Base-by-base conservation (phyloP, 257 asterid species). In the Catharanthus roseus region DNA sequence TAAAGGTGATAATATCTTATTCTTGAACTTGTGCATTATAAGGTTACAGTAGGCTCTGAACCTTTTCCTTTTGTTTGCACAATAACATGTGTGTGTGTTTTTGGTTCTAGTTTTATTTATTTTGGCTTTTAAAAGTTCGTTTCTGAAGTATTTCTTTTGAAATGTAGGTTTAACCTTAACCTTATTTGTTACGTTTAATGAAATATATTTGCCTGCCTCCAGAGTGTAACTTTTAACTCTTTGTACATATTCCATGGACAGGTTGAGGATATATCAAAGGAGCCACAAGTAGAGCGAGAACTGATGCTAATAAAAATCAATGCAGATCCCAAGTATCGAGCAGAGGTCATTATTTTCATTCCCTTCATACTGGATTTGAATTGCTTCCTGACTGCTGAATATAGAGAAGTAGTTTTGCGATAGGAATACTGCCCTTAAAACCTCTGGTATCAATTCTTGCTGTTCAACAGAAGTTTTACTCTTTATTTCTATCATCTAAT, bases 211-310 rank as follows among this genome's bases (percentile, higher is more conserved):
- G 6, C 33, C 18, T 67, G 23, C 61, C 9, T 51, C 65, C 44
- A 11, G 23, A 68, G 15, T 3, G 16, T 36, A 57, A 56, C 31
- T 15, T 77, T 12, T 71, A 71, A 38, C 60, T 70, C 23, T 49
- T 47, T 56, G 44, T 34, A 36, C 31, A 54, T 75, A 76, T 71
- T 66, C 78, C 42, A 75, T 44, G 68, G 42, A 24, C 88, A 91
- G 97, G 99, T 93, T 70, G 96, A 79, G 71, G 97, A 93, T 79
- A 82, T 93, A 63, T 93, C 99, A 1, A 88, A 83, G 82, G 97
- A 86, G 77, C 95, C 99, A 26, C 99, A 91, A 79, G 99, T 93
- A 70, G 99, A 93, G 82, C 91, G 99, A 15, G 99, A 93, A 74
- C 79, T 91, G 78, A 93, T 93, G 96, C 96, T 93, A 44, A 88